phyloP scores from a whole-genome alignment of 176 grass and related monocot species.

The Alopecurus myosuroides region DNA sequence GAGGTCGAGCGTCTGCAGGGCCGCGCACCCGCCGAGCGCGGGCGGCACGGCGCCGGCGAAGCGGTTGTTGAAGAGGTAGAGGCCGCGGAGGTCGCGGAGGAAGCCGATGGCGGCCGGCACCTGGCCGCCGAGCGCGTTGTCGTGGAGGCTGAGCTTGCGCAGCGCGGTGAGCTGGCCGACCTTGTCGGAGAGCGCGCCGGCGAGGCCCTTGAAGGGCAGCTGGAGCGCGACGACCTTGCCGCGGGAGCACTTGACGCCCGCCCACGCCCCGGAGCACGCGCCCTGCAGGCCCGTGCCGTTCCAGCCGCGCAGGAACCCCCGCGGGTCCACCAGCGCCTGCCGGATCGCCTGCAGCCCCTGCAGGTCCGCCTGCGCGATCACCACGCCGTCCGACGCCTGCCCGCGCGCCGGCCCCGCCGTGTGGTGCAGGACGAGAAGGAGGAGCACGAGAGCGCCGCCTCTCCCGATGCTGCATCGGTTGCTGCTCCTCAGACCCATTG shows the following conservation, averaged over 20 bases:
- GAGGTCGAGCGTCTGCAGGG: constrained; percentile 85
- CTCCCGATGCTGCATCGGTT: neutral
- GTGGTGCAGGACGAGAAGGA: neutral
- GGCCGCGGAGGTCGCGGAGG: constrained; percentile 61
- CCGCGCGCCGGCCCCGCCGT: neutral
- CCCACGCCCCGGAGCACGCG: constrained; percentile 88
- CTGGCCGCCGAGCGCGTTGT: constrained; percentile 76
- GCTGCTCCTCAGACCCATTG: constrained; percentile 17
- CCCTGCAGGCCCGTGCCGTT: constrained; percentile 74
- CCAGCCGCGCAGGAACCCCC: constrained; percentile 72
- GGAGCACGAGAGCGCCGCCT: neutral
- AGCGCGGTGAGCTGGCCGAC: constrained; percentile 72
- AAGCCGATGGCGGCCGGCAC: constrained; percentile 56
- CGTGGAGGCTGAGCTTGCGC: constrained; percentile 81
- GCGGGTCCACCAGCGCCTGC: constrained; percentile 50
- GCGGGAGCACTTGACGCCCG: constrained; percentile 68
- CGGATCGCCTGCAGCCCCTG: constrained; percentile 81
- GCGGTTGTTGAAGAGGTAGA: constrained; percentile 95
- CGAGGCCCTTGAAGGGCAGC: constrained; percentile 76
- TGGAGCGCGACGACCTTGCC: constrained; percentile 87
- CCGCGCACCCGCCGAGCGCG: constrained; percentile 43
- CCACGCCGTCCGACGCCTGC: constrained; percentile 52
- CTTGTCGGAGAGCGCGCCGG: constrained; percentile 68
- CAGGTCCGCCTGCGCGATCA: constrained; percentile 72
- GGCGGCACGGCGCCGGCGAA: constrained; percentile 65